Base-by-base conservation (phyloP, 352 stramenopile species). In the Nothophytophthora sp. region DNA sequence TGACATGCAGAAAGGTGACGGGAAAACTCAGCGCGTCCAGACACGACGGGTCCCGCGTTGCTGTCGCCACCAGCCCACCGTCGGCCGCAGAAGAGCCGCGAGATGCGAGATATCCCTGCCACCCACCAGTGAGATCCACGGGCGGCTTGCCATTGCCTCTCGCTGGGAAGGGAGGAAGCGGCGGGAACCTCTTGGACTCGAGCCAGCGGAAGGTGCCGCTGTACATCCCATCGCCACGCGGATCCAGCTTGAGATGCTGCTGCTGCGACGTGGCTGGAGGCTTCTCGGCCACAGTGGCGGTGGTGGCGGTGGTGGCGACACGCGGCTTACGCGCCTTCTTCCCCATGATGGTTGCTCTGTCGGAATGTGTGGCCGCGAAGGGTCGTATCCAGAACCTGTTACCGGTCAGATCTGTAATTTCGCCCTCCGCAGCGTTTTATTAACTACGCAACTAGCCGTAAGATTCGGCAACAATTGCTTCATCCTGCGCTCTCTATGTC, bases 161-260 rank as follows among this genome's bases (percentile, higher is more conserved):
- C 32, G 38, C 50, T 27, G 62, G 43, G 19, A 55, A 63, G 0
- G 24, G 22, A 12, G 78, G 76, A 7, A 89, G 55, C 10, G 32
- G 19, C 2, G 75, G 69, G 27, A 89, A 90, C 9, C 33, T 16
- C 49, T 90, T 89, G 47, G 64, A 64, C 37, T 90, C 79, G 40
- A 78, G 73, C 78, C 81, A 92, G 35, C 81, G 76, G 52, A 92
- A 92, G 12, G 79, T 87, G 37, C 81, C 81, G 54, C 74, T 88
- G 70, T 90, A 92, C 74, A 92, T 77, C 12, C 81, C 81, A 23
- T 90, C 78, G 34, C 78, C 73, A 13, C 77, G 73, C n/a, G 76
- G 55, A 35, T 90, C 81, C 35, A 92, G 59, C 46, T 81, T 48
- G 28, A 92, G 52, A 41, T 89, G 62, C 29, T 71, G 44, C 32